Base-by-base conservation (phyloP, 345 rosid genomes). In the Combretum micranthum region DNA sequence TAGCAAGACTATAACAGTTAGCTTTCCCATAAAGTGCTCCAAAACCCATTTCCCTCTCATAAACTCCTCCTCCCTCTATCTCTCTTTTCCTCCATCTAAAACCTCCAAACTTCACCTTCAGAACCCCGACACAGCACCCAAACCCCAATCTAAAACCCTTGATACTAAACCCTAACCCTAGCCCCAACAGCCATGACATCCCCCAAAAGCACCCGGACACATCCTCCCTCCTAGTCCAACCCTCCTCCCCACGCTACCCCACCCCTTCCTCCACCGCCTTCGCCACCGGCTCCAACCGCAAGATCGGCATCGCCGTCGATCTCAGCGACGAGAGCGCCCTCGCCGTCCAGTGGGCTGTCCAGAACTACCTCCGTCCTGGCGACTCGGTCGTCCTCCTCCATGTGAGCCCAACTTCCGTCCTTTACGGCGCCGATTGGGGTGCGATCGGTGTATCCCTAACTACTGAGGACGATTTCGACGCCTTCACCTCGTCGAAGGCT, bases 341-440 rank as follows among this genome's bases (percentile, higher is more conserved):
- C 64, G 92, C 97, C 45, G 92, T 90, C 55, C 65, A 75, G 20
- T 90, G 97, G 97, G 82, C 93, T 1, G 84, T 90, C 20, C 90
- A 87, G 54, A 90, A 90, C 77, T 90, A 87, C 51, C 86, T 90
- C 59, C 95, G 97, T 14, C 75, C 86, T 5, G 97, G 92, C 0
- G 95, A 86, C 64, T 78, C 82, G 43, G 97, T 86, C 18, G 60
- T 86, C 44, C 85, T 89, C 48, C 75, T 89, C 57, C 95, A 86
- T 62, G 95, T 89, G 19, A 75, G 79, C 2, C 88, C 92, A 45
- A 89, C 97, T 8, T 77, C 71, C 59, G 76, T 86, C 37, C 87
- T 89, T 11, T 89, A 84, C 67, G 97, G 97, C 17, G 97, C 95
- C 25, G 97, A 86, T 45, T 89, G 97, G 97, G 97, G 97, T 0